Base-by-base conservation (phyloP, 371 early-diverging fungal species). In the Batkoa obscura region DNA sequence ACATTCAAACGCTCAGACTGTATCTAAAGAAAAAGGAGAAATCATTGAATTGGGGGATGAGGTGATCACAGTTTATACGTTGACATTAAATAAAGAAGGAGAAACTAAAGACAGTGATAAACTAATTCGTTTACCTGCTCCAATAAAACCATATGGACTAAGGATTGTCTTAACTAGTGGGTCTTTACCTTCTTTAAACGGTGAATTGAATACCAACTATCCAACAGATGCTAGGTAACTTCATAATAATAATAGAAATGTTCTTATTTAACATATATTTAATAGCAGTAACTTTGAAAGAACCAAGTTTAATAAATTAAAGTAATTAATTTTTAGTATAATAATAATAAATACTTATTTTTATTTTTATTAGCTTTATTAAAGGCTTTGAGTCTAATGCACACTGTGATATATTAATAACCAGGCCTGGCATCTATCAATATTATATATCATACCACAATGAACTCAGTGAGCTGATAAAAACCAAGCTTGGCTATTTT, bases 381-480 rank as follows among this genome's bases (percentile, higher is more conserved):
- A 23, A 45, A 45, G 17, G 17, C 15, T 45, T 15, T n/a, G 45
- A 23, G 4, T 23, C n/a, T 9, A 39, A 53, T 5, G 30, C 38
- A 13, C 39, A 53, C 23, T 38, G 15, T 10, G 53, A 53, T 10
- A 38, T 53, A 8, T 4, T 15, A n/a, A 17, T 53, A 2, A 30
- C 3, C 3, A 2, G 17, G 8, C 5, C 94, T 0, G 94, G 94
- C 32, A 86, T 84, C 2, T 95, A 77, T 63, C 86, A 90, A 63
- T 95, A 90, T 68, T 81, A 76, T 60, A 78, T 91, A 43, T 78
- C 80, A 61, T 83, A 84, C 66, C 45, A 65, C 60, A 39, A 60
- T 60, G 35, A 60, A 58, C n/a, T 48, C 57, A 34, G 4, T 32
- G 52, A 31, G 60, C n/a, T 41, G 49, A 5, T 55, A 45, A 35